phyloP scores from a whole-genome alignment of 768 basidiomycete genomes.

The Suillus americanus region DNA sequence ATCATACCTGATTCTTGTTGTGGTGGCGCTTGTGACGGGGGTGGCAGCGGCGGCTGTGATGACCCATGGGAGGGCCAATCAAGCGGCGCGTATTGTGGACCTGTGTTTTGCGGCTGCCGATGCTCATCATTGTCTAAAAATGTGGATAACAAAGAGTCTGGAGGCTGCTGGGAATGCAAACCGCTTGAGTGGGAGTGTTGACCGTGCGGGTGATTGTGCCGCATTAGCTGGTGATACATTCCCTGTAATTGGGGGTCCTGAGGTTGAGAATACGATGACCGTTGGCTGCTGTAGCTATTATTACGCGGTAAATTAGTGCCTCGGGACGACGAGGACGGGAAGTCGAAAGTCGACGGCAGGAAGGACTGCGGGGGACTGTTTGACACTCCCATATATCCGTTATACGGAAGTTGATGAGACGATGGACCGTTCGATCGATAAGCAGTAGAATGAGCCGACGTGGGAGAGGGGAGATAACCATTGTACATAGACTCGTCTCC shows the following conservation, averaged over 20 bases:
- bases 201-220: conserved; percentile 21
- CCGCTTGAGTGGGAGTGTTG: conserved; percentile 15
- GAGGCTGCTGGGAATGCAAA: conserved; percentile 24
- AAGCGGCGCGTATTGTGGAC: conserved; percentile 26
- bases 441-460: conserved; percentile 25
- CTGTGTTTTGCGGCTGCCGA: conserved; percentile 19
- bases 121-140: conserved; percentile 31
- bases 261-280: conserved; percentile 27
- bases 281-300: conserved; percentile 23
- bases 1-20: conserved; percentile 27
- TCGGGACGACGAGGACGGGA: conserved; percentile 29
- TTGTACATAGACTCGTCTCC: conserved; percentile 31
- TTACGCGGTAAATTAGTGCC: conserved; percentile 20
- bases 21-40: conserved; percentile 14
- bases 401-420: conserved; percentile 28
- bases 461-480: conserved; percentile 32
- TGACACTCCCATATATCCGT: conserved; percentile 21
- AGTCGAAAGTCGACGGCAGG: conserved; percentile 27
- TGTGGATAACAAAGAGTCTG: conserved; percentile 25
- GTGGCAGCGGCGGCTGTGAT: conserved; percentile 16
- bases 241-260: conserved; percentile 31
- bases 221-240: conserved; percentile 29
- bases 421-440: conserved; percentile 30
- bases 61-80: conserved; percentile 35
- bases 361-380: conserved; percentile 25